Evolutionary conservation across 2,329 filamentous ascomycete species (phyloP).

Genomic region (Paramyrothecium roridum): DNA sequence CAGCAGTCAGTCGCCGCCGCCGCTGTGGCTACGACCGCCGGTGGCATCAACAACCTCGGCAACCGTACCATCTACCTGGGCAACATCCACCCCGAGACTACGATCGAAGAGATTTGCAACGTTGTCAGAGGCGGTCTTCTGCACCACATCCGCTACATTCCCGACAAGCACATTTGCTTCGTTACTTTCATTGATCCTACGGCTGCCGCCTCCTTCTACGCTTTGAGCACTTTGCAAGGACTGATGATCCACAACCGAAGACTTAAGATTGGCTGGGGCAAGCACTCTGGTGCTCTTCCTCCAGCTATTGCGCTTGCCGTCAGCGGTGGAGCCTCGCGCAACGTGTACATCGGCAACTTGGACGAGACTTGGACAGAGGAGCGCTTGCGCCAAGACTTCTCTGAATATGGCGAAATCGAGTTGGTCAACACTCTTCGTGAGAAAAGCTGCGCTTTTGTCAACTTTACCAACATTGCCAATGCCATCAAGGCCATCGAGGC

Average conservation of each 20-base stretch:
- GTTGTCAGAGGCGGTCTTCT: conserved; percentile 92
- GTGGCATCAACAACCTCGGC: conserved; percentile 94
- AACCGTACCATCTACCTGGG: conserved; percentile 97
- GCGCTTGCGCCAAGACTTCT: conserved; percentile 90
- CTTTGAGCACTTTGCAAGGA: conserved; percentile 93
- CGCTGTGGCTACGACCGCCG: conserved; percentile 92
- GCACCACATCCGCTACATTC: conserved; percentile 98
- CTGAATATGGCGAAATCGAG: conserved; percentile 96
- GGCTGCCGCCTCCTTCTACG: conserved; percentile 95
- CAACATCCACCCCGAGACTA: conserved; percentile 98
- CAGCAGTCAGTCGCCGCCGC: conserved; percentile 97
- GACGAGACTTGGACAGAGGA: conserved; percentile 98
- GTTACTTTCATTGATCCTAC: conserved; percentile 99
- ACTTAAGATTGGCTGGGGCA: conserved; percentile 98
- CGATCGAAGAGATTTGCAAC: conserved; percentile 99
- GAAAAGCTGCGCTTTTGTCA: conserved; percentile 99
- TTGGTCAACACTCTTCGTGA: conserved; percentile 93
- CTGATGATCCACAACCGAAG: conserved; percentile 99
- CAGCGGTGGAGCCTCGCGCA: conserved; percentile 93
- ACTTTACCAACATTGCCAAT: conserved; percentile 99
- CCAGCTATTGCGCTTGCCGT: conserved; percentile 95
- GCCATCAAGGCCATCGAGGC: conserved; percentile 99
- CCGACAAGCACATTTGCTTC: conserved; percentile 99
- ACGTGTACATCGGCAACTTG: conserved; percentile 96
- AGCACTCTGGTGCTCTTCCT: conserved; percentile 94